Conservation (phyloP, 2,329 filamentous ascomycete genomes). For the Talaromyces piceae region DNA sequence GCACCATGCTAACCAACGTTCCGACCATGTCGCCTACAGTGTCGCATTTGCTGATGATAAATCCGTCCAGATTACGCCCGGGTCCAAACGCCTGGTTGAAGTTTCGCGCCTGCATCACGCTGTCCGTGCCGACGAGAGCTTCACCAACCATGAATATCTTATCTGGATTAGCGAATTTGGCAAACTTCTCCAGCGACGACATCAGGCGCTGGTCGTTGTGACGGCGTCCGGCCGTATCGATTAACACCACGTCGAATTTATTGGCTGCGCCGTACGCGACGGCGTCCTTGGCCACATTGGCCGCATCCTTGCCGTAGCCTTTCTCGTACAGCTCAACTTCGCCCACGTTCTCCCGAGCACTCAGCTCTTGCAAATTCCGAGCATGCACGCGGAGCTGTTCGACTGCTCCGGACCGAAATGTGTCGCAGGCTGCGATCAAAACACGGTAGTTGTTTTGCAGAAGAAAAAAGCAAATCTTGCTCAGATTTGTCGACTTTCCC, state of each 20-base stretch:
- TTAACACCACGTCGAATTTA: constrained; percentile 85
- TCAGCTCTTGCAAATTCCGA: constrained; percentile 83
- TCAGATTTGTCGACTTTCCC: constrained; percentile 94
- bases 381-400: constrained; percentile 96
- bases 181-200: constrained; percentile 95
- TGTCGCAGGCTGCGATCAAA: constrained; percentile 88
- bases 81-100: constrained; percentile 90
- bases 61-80: constrained; percentile 76
- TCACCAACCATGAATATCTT: constrained; percentile 97
- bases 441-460: constrained; percentile 96
- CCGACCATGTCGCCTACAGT: constrained; percentile 99
- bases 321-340: constrained; percentile 89
- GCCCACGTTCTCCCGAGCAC: constrained; percentile 69
- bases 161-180: constrained; percentile 89
- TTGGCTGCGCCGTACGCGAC: constrained; percentile 70
- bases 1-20: constrained; percentile 92
- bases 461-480: constrained; percentile 96
- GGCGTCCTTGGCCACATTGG: constrained; percentile 88
- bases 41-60: constrained; percentile 98
- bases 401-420: constrained; percentile 92
- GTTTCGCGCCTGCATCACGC: constrained; percentile 89
- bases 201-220: constrained; percentile 96
- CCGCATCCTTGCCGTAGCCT: constrained; percentile 96
- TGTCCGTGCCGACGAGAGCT: constrained; percentile 91
- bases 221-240: constrained; percentile 88